Evolutionary conservation across 768 basidiomycete genomes (phyloP).

Genomic region (Collybia mongolica): DNA sequence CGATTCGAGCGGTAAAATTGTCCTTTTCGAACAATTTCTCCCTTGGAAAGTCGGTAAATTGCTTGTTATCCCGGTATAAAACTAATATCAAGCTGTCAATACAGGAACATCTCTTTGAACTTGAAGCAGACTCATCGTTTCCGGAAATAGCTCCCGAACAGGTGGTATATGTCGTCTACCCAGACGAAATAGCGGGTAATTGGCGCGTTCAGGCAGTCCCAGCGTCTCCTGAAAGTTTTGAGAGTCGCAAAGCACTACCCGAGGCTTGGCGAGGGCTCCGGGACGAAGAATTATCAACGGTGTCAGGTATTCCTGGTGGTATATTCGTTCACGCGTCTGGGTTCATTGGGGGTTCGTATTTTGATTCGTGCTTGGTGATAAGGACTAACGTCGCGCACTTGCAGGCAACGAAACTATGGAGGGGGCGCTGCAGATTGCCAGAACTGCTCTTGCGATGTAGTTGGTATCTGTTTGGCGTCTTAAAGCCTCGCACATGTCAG

Average conservation of each 20-base stretch:
- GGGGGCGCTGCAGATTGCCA: constrained; percentile 81
- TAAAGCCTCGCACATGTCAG: neutral
- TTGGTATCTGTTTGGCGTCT: neutral
- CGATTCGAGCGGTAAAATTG: constrained; percentile 73
- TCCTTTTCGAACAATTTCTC: constrained; percentile 76
- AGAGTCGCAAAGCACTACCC: constrained; percentile 89
- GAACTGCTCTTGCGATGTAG: constrained; percentile 53
- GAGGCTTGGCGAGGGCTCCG: constrained; percentile 92
- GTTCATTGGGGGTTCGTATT: constrained; percentile 83
- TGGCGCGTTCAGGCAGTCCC: constrained; percentile 97
- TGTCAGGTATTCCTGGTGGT: constrained; percentile 76
- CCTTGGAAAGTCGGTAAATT: constrained; percentile 77
- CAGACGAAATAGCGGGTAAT: constrained; percentile 69
- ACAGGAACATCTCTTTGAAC: constrained; percentile 83
- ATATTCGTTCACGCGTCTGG: constrained; percentile 96
- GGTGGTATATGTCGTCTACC: constrained; percentile 86
- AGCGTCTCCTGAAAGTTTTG: constrained; percentile 76
- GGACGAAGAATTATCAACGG: constrained; percentile 74
- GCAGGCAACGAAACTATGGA: constrained; percentile 87
- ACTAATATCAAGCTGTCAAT: constrained; percentile 1
- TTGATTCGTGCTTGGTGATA: constrained; percentile 3
- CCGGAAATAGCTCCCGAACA: constrained; percentile 43
- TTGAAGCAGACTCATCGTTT: constrained; percentile 58
- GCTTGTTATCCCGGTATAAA: neutral
- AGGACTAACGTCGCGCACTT: neutral